A percentile compares a stretch with the other conserved stretches of the same genome.
phyloP scores from a whole-genome alignment of 768 basidiomycete species.

The Pisolithus marmoratus region DNA sequence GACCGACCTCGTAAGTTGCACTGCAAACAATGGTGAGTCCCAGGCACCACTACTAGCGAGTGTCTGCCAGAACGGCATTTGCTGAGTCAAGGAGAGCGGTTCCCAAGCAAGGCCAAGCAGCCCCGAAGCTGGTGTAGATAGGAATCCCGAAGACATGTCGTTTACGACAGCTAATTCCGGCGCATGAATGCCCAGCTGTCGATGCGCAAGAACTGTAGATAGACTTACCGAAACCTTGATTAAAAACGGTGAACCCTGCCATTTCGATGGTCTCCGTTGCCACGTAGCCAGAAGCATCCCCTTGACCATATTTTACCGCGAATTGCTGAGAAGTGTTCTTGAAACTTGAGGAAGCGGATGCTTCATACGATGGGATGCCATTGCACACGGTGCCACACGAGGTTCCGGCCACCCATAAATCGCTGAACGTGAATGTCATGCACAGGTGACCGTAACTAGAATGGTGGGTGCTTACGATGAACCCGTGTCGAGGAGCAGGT shows the following conservation, averaged over 20 bases:
- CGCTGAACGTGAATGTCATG: conserved; percentile 18
- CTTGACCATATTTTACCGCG: conserved; percentile 43
- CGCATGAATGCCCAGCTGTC: background rate
- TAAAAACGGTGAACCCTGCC: conserved; percentile 44
- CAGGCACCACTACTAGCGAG: conserved; percentile 33
- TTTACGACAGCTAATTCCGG: conserved; percentile 33
- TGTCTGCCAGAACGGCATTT: conserved; percentile 48
- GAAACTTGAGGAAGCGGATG: conserved; percentile 34
- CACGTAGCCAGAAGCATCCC: conserved; percentile 40
- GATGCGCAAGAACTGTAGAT: background rate
- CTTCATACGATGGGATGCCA: conserved; percentile 26
- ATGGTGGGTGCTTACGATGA: conserved; percentile 25
- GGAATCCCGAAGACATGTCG: conserved; percentile 29
- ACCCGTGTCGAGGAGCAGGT: conserved; percentile 51
- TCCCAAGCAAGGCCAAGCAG: conserved; percentile 51
- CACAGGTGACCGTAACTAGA: background rate
- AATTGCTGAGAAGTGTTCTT: conserved; percentile 32
- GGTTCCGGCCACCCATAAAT: conserved; percentile 45
- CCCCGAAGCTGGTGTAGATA: conserved; percentile 43
- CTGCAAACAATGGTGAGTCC: conserved; percentile 34
- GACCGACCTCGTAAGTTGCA: conserved; percentile 40
- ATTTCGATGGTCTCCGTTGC: conserved; percentile 44
- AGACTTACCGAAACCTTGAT: conserved; percentile 38
- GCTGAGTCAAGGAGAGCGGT: conserved; percentile 35
- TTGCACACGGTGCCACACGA: conserved; percentile 28